phyloP scores from a whole-genome alignment of 441 rosid species.

The Pelargonium citronellum region DNA sequence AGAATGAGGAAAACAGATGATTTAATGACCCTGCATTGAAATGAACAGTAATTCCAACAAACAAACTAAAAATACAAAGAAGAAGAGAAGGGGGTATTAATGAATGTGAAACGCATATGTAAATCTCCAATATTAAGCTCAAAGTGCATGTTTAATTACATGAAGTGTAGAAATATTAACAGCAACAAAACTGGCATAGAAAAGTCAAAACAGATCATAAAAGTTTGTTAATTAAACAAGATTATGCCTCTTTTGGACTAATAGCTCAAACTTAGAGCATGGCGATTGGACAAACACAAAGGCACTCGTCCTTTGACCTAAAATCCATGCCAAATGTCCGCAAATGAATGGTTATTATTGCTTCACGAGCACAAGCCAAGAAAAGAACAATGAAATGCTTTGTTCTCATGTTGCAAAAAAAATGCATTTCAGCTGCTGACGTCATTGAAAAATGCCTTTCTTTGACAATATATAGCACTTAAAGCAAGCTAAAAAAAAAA shows the following conservation, averaged over 20 bases:
- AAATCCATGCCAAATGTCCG: neutral
- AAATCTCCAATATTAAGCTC: neutral
- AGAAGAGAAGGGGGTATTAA: neutral
- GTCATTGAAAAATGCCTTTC: neutral
- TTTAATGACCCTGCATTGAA: conserved; percentile 10
- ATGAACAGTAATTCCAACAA: neutral
- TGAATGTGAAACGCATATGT: conserved; percentile 14
- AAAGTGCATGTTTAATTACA: neutral
- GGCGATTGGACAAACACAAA: neutral
- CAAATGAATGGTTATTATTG: conserved; percentile 1
- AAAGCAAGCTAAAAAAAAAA: neutral
- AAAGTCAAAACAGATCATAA: neutral
- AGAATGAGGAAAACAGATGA: conserved; percentile 18
- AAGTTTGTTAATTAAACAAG: neutral
- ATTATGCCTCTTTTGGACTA: neutral
- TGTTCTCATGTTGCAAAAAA: neutral
- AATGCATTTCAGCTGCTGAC: neutral
- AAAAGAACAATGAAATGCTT: neutral
- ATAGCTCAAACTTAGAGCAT: neutral
- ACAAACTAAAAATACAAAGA: too few species aligned
- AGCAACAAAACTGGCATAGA: neutral
- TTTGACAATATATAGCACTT: neutral
- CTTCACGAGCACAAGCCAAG: neutral
- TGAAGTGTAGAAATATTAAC: neutral
- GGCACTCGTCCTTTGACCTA: neutral